Base-by-base conservation (phyloP, 2,329 filamentous ascomycete genomes). In the Capronia americana region DNA sequence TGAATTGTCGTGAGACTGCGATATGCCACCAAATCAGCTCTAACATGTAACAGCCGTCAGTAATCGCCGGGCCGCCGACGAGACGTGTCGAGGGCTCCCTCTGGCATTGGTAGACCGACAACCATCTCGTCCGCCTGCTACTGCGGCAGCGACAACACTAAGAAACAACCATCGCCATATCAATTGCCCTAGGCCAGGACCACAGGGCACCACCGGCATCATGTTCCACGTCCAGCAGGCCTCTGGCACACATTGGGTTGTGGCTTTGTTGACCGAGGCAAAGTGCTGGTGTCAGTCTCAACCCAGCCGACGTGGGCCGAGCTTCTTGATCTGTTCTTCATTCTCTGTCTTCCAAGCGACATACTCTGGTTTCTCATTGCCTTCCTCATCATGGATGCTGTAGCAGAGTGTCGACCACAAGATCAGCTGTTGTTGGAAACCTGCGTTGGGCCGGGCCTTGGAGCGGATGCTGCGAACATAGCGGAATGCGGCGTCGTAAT, bases 391-490 rank as follows among this genome's bases (percentile, higher is more conserved):
- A 23, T 63, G 55, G 56, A 71, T 67, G 51, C 41, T 70, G 68
- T 61, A 67, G 11, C 44, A 41, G 57, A 70, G 8, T 17, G 57
- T 50, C 7, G 34, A 23, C 70, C 70, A 71, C 6, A 70, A 28
- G 50, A 69, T 50, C 48, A 71, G 32, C 32, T 70, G 70, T n/a
- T 24, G 38, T 48, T 63, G 46, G 41, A 71, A 71, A 4, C 68
- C 68, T 4, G 51, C 12, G 48, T 71, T 71, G 10, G 68, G 68
- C 23, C 64, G 62, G 51, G 64, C 62, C 41, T 65, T 71, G 17
- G 64, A 54, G 8, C 69, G 62, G n/a, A 32, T 34, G 23, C 57
- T 11, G 28, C 65, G 62, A 32, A 71, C 66, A 55, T 66, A 66
- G 2, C 58, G 61, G 32, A 70, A 57, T n/a, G 69, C 68, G 17